These are phyloP conservation scores for Fusarium illudens DNA, from an alignment of 2,329 filamentous ascomycete species.

Conservation along the genomic window DNA sequence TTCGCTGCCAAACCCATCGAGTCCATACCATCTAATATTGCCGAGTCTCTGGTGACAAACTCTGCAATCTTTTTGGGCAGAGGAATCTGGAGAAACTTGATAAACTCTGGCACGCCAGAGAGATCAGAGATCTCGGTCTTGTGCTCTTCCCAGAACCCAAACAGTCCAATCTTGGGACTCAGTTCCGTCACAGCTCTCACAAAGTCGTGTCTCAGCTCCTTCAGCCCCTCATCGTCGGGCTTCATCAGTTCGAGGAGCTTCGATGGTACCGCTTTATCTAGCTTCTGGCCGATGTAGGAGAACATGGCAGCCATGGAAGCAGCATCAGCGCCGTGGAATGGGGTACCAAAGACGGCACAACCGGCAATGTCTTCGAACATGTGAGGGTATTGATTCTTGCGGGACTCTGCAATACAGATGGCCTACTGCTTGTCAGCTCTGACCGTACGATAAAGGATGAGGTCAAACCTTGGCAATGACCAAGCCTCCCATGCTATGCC, in stretches of 20 bases:
- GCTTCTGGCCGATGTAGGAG: constrained; percentile 45
- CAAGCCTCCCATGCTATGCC: constrained; percentile 55
- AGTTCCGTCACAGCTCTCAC: constrained; percentile 47
- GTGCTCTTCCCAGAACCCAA: constrained; percentile 53
- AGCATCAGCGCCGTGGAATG: constrained; percentile 50
- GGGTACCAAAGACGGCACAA: constrained; percentile 53
- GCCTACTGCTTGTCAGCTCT: constrained; percentile 6
- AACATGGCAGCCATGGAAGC: constrained; percentile 51
- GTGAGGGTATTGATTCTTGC: constrained; percentile 47
- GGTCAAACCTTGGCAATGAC: constrained; percentile 52
- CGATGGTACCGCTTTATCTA: constrained; percentile 46
- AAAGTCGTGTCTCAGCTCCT: constrained; percentile 52
- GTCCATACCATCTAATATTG: constrained; percentile 49
- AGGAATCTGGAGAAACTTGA: constrained; percentile 34
- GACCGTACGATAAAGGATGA: accelerated
- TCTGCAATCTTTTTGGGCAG: constrained; percentile 48
- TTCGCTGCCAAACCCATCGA: constrained; percentile 48
- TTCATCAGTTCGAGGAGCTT: constrained; percentile 53
- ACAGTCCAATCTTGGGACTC: constrained; percentile 48
- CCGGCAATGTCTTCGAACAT: constrained; percentile 54
- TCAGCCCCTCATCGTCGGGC: constrained; percentile 49
- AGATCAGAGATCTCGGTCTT: constrained; percentile 50
- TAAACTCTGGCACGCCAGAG: constrained; percentile 42
- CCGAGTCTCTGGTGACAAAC: constrained; percentile 53
- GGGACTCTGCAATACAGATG: constrained; percentile 46